Evolutionary conservation across 2,329 filamentous ascomycete species (phyloP).

Genomic region (Fusarium secorum): DNA sequence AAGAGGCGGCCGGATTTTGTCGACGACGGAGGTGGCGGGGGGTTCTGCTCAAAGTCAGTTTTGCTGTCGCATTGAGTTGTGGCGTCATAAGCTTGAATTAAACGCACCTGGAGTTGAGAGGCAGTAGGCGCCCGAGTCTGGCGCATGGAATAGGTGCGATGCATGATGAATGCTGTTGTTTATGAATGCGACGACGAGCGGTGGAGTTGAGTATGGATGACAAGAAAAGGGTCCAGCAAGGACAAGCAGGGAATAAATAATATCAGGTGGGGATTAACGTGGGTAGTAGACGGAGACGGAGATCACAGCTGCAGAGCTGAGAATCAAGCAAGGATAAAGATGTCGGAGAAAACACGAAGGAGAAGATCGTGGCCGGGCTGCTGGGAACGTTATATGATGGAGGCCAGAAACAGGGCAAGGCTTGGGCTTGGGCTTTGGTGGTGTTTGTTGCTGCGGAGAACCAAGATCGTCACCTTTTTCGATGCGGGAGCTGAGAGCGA

Average conservation of each 20-base stretch:
- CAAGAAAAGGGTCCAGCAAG: conserved; percentile 22
- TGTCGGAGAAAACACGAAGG: conserved; percentile 23
- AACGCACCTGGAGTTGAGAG: conserved; percentile 70
- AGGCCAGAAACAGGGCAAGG: conserved; percentile 34
- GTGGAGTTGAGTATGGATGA: conserved; percentile 31
- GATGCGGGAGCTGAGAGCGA: conserved; percentile 36
- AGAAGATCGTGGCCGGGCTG: conserved; percentile 33
- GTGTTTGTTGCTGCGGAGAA: conserved; percentile 44
- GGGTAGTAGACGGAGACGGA: conserved; percentile 9
- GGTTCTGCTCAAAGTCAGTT: conserved; percentile 67
- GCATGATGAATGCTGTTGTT: conserved; percentile 67
- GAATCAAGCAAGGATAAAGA: conserved; percentile 37
- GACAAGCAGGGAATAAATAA: conserved; percentile 33
- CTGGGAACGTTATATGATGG: conserved; percentile 42
- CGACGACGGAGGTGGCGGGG: conserved; percentile 87
- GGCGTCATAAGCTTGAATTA: neutral
- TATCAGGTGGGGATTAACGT: conserved; percentile 31
- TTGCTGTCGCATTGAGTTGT: neutral
- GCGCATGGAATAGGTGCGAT: conserved; percentile 99
- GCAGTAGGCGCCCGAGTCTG: conserved; percentile 95
- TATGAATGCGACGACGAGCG: conserved; percentile 34
- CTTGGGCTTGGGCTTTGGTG: conserved; percentile 18
- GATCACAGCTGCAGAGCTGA: conserved; percentile 28
- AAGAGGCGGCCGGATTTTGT: conserved; percentile 94
- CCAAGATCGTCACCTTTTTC: conserved; percentile 41